A percentile compares a stretch with the other conserved stretches of the same genome.
Evolutionary conservation across 208 protist species (phyloP).

Genomic region (Crithidia fasciculata): DNA sequence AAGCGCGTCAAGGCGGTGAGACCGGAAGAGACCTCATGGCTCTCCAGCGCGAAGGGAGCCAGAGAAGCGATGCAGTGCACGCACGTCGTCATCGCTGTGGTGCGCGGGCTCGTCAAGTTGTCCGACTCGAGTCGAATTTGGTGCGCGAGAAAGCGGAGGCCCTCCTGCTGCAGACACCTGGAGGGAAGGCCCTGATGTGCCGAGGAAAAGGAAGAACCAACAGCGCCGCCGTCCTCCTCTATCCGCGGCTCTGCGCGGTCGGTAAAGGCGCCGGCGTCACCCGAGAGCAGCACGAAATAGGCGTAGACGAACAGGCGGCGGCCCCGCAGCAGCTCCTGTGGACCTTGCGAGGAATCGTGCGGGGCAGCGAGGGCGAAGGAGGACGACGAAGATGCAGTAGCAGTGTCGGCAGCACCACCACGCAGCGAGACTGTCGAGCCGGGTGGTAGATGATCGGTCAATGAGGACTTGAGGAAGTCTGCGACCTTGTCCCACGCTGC

Average conservation of each 20-base stretch:
- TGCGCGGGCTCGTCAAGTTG: constrained; percentile 21
- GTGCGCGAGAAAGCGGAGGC: constrained; percentile 38
- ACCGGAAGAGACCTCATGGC: constrained; percentile 39
- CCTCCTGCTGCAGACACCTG: constrained; percentile 14
- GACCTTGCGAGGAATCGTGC: constrained; percentile 12
- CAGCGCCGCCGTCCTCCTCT: background rate
- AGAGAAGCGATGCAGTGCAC: constrained; percentile 38
- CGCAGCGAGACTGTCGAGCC: too few species aligned
- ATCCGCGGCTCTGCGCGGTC: background rate
- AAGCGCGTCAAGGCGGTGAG: constrained; percentile 52
- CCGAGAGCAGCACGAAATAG: constrained; percentile 30
- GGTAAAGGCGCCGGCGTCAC: constrained; percentile 17
- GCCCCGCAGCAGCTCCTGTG: constrained; percentile 14
- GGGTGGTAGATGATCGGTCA: constrained; percentile 4
- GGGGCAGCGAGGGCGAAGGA: background rate
- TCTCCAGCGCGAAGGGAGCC: constrained; percentile 38
- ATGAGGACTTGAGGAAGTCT: constrained; percentile 23
- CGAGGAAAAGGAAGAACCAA: background rate
- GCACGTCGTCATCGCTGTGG: constrained; percentile 28
- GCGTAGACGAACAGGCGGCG: constrained; percentile 28
- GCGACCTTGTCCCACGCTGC: constrained; percentile 39
- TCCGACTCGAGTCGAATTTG: constrained; percentile 19
- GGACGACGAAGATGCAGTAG: background rate
- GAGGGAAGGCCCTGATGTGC: background rate
- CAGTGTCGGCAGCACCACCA: too few species aligned